Percentiles rank a stretch among this genome's conserved stretches.
phyloP scores from a whole-genome alignment of 2,329 filamentous ascomycete species.

The Tolypocladium inflatum region DNA sequence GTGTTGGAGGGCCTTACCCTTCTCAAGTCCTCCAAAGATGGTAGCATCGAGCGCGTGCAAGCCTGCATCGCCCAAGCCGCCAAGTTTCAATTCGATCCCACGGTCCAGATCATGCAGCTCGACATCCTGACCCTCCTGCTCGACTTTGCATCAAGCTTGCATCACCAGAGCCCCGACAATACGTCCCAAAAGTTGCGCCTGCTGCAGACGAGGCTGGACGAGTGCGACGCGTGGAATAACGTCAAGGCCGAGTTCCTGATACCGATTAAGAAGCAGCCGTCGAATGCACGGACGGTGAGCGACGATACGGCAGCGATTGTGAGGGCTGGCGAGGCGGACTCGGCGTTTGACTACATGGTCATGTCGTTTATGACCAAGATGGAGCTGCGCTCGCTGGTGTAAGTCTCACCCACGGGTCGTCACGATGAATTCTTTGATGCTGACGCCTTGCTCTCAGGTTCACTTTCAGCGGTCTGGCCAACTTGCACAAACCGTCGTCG shows the following conservation, averaged over 20 bases:
- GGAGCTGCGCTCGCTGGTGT: constrained; percentile 47
- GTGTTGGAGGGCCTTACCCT: constrained; percentile 62
- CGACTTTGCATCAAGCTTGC: constrained; percentile 61
- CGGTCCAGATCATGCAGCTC: constrained; percentile 56
- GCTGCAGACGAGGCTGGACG: constrained; percentile 54
- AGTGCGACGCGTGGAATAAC: constrained; percentile 39
- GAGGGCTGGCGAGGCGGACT: constrained; percentile 32
- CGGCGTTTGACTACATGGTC: constrained; percentile 43
- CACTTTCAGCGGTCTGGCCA: constrained; percentile 43
- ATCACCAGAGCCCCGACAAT: constrained; percentile 48
- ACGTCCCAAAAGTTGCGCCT: constrained; percentile 50
- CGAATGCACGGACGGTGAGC: constrained; percentile 41
- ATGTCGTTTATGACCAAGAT: constrained; percentile 52
- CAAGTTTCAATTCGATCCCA: constrained; percentile 58
- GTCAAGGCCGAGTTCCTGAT: constrained; percentile 40
- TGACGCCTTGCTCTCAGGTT: constrained; percentile 28
- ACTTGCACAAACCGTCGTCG: constrained; percentile 26
- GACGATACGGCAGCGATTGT: constrained; percentile 47
- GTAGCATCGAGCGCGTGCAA: constrained; percentile 61
- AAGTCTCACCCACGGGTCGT: constrained; percentile 16
- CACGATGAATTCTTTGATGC: neutral
- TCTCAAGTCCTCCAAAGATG: constrained; percentile 52
- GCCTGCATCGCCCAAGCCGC: constrained; percentile 64
- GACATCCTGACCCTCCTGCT: constrained; percentile 56
- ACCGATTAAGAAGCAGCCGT: constrained; percentile 43